phyloP scores from a whole-genome alignment of 2,329 filamentous ascomycete genomes.

The Rutstroemia sp. region DNA sequence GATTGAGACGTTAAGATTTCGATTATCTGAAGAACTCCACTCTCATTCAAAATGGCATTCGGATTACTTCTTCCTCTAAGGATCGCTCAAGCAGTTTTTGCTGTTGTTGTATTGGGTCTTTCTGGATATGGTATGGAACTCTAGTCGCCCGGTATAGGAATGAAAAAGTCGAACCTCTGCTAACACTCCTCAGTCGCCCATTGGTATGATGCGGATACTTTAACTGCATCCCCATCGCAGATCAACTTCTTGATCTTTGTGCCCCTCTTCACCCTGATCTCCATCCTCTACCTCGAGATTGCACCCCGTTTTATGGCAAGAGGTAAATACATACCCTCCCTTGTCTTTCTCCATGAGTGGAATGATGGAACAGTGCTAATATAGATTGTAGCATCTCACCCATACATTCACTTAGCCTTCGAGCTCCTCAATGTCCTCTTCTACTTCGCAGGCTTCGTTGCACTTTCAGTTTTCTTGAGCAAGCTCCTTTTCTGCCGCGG shows the following conservation, averaged over 20 bases:
- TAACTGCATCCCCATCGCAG: slow-evolving; percentile 45
- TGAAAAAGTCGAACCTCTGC: slow-evolving; percentile 10
- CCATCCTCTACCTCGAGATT: slow-evolving; percentile 46
- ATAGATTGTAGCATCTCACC: slow-evolving; percentile 35
- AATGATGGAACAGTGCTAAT: not conserved
- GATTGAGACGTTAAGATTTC: slow-evolving; percentile 2
- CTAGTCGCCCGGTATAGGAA: not conserved
- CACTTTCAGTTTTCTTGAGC: slow-evolving; percentile 49
- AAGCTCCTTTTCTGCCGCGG: slow-evolving; percentile 50
- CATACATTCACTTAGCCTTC: slow-evolving; percentile 41
- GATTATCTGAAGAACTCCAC: not conserved
- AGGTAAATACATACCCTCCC: slow-evolving; percentile 18
- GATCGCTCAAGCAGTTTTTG: slow-evolving; percentile 38
- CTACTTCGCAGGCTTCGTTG: slow-evolving; percentile 53
- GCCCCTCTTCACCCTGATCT: slow-evolving; percentile 46
- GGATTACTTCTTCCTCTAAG: slow-evolving; percentile 37
- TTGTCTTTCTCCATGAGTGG: not conserved
- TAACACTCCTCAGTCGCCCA: slow-evolving; percentile 42
- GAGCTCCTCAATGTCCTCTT: slow-evolving; percentile 47
- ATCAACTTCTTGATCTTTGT: slow-evolving; percentile 52
- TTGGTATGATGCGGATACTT: slow-evolving; percentile 51
- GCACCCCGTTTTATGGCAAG: slow-evolving; percentile 34
- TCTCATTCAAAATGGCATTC: slow-evolving; percentile 32
- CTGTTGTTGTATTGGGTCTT: slow-evolving; percentile 39
- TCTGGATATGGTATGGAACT: slow-evolving; percentile 39